A percentile compares a stretch with the other conserved stretches of the same genome.
These are phyloP conservation scores for Cladorrhinum sp. DNA, from an alignment of 2,329 filamentous ascomycete genomes.

Conservation along the genomic window DNA sequence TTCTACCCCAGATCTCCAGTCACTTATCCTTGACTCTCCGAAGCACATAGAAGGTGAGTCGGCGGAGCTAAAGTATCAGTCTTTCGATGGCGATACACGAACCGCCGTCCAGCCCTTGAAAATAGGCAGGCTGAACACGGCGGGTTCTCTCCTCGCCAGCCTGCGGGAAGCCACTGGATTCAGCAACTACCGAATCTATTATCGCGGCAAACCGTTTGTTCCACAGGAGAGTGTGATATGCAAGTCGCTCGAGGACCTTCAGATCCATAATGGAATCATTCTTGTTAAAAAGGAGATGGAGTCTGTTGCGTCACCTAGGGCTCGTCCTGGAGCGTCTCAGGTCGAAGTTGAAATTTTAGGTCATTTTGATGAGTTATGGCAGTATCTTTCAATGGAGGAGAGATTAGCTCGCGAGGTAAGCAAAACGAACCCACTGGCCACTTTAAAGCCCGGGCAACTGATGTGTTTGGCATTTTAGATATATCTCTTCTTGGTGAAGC, in stretches of 20 bases:
- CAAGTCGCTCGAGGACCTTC: slow-evolving; percentile 65
- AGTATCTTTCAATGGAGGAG: slow-evolving; percentile 72
- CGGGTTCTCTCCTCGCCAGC: slow-evolving; percentile 64
- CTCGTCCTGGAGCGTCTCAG: slow-evolving; percentile 52
- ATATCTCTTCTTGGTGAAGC: slow-evolving; percentile 65
- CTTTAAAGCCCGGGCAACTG: background rate
- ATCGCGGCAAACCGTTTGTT: slow-evolving; percentile 63
- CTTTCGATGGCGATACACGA: slow-evolving; percentile 60
- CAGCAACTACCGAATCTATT: slow-evolving; percentile 71
- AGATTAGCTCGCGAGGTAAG: slow-evolving; percentile 63
- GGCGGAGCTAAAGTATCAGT: slow-evolving; percentile 70
- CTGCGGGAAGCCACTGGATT: slow-evolving; percentile 70
- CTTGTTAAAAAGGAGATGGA: slow-evolving; percentile 61
- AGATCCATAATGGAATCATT: slow-evolving; percentile 62
- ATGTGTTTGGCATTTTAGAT: slow-evolving; percentile 44
- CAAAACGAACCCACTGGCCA: background rate
- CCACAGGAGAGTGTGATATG: slow-evolving; percentile 57
- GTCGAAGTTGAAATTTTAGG: slow-evolving; percentile 77
- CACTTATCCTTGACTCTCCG: slow-evolving; percentile 50
- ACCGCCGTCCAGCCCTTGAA: slow-evolving; percentile 60
- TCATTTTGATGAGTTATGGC: slow-evolving; percentile 82
- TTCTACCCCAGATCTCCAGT: slow-evolving; percentile 55
- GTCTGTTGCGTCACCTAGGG: slow-evolving; percentile 38
- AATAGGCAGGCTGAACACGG: slow-evolving; percentile 70
- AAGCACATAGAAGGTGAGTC: slow-evolving; percentile 59